Conservation (phyloP, 2,329 filamentous ascomycete genomes). For the Paramyrothecium roridum region DNA sequence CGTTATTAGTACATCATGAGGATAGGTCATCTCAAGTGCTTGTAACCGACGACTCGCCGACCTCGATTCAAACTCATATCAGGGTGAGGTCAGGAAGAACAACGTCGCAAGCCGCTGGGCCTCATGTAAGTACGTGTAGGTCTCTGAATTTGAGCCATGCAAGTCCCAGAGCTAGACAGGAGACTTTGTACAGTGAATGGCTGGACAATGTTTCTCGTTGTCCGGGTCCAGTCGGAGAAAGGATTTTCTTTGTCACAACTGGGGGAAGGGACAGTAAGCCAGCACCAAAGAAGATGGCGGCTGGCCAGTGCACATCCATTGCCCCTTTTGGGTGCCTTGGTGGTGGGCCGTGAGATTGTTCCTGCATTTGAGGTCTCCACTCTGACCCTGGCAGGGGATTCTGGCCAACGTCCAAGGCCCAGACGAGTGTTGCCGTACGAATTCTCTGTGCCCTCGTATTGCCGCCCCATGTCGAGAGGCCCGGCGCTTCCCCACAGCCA, state of each 20-base stretch:
- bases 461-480: neutral
- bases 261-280: too few relatives aligned
- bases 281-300: constrained; percentile 4
- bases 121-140: neutral
- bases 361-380: constrained; percentile 21
- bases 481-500: neutral
- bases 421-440: neutral
- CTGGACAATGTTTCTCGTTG: neutral
- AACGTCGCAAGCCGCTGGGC: neutral
- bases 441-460: neutral
- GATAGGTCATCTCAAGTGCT: neutral
- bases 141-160: too few relatives aligned
- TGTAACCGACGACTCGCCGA: neutral
- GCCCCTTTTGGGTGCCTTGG: constrained; percentile 7
- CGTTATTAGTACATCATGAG: neutral
- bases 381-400: neutral
- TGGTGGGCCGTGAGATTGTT: constrained; percentile 25
- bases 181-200: too few relatives aligned
- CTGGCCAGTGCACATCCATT: constrained; percentile 7
- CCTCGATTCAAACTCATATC: too few relatives aligned
- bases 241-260: too few relatives aligned
- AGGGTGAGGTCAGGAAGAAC: too few relatives aligned
- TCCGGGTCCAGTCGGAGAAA: neutral
- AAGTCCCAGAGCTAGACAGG: too few relatives aligned
- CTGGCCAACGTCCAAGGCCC: neutral